These are phyloP conservation scores for Taphrina deformans DNA, from an alignment of 1,139 yeast species.

Conservation along the genomic window DNA sequence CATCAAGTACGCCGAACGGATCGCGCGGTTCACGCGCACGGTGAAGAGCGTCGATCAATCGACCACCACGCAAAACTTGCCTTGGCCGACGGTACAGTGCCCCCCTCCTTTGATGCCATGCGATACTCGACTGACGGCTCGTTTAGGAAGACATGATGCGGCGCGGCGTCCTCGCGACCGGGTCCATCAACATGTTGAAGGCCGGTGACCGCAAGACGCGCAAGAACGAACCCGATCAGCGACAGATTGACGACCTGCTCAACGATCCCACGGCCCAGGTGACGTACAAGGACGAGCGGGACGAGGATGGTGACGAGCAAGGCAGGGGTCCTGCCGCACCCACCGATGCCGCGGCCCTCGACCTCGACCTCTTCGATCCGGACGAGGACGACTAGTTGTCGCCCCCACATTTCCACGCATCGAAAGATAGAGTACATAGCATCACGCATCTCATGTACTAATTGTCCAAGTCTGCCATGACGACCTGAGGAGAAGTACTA, in stretches of 20 bases:
- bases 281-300: background rate
- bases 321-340: background rate
- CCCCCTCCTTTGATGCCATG: background rate
- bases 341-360: conserved; percentile 14
- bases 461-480: too few species aligned
- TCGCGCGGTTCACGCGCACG: conserved; percentile 1
- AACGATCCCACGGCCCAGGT: background rate
- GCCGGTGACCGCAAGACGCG: background rate
- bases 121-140: background rate
- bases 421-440: too few species aligned
- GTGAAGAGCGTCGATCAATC: background rate
- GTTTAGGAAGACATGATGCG: conserved; percentile 19
- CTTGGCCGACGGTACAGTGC: conserved; percentile 20
- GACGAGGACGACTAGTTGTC: conserved; percentile 15
- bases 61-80: background rate
- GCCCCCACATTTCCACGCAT: too few species aligned
- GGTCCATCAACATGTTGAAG: background rate
- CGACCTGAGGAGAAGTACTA: too few species aligned
- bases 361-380: conserved; percentile 15
- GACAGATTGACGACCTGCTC: background rate
- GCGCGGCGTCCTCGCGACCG: background rate
- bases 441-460: too few species aligned
- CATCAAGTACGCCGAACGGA: conserved; percentile 20
- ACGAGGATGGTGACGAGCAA: background rate
- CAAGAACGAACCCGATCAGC: background rate